Base-by-base conservation (phyloP, 768 basidiomycete genomes). In the Tulasnella sp. region DNA sequence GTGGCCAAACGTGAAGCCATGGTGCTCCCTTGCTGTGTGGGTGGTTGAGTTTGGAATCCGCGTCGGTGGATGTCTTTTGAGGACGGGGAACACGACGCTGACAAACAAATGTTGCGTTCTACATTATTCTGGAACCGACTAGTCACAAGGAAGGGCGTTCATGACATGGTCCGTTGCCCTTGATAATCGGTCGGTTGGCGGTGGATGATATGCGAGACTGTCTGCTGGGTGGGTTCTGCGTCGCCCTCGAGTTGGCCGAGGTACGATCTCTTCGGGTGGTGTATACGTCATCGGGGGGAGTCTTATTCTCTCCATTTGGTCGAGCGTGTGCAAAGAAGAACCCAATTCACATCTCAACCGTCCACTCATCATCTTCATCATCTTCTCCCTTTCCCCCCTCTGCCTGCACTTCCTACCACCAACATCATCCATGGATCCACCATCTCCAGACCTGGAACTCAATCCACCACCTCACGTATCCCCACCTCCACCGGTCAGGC, bases 1-100 rank as follows among this genome's bases (percentile, higher is more conserved):
- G 96, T 96, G 79, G 96, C 95, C 91, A 96, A 79, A 79, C 67
- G 77, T 23, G 78, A 74, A 20, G 79, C 79, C 79, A 79, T 79
- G 73, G 61, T 40, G 44, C 0, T 77, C 51, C 7, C 18, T 51
- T 23, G 74, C 48, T 26, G 61, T 26, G 61, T 77, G 23, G 57
- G 39, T 67, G 61, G 74, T 48, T 55, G 74, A 5, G 13, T 42
- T 23, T 29, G 55, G 37, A 40, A 76, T 67, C 15, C 26, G 13
- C 23, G 61, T 5, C 15, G 32, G 61, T 32, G 61, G 32, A 5
- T 11, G 29, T 51, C 51, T 51, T 51, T 51, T 51, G 26, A 67
- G 5, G 61, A 35, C 26, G 57, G 57, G n/a, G n/a, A 26, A 61
- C 42, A 42, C 42, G 44, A 35, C 61, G 61, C 26, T 67, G 75